phyloP scores from a whole-genome alignment of 176 grass and related monocot species.

The Rhynchospora tenuis region DNA sequence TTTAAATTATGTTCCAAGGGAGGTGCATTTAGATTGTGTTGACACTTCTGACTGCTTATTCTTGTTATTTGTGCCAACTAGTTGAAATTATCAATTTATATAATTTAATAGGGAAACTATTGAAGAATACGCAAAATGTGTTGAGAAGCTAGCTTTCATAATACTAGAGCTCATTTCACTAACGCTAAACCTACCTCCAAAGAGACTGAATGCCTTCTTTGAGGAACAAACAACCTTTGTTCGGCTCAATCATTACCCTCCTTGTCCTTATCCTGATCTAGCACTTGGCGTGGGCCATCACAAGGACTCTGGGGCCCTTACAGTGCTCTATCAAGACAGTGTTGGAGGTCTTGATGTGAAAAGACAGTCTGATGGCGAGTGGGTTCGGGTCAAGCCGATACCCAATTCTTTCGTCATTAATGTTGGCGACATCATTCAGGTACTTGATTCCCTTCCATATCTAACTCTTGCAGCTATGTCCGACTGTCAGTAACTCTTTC shows the following conservation, averaged over 20 bases:
- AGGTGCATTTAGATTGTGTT: neutral
- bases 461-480: neutral
- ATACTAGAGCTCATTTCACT: slow-evolving; percentile 63
- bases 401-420: slow-evolving; percentile 57
- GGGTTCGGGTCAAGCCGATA: slow-evolving; percentile 60
- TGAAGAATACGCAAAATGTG: slow-evolving; percentile 32
- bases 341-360: slow-evolving; percentile 71
- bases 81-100: neutral
- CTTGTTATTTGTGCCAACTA: neutral
- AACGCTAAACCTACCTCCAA: slow-evolving; percentile 32
- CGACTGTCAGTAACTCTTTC: neutral
- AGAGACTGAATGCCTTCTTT: slow-evolving; percentile 62
- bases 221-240: slow-evolving; percentile 50
- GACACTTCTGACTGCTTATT: neutral
- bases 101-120: slow-evolving; percentile 32
- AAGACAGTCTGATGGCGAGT: slow-evolving; percentile 48
- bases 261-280: slow-evolving; percentile 70
- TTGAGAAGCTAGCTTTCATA: slow-evolving; percentile 46
- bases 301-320: slow-evolving; percentile 68
- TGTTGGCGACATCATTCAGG: slow-evolving; percentile 65
- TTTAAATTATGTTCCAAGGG: neutral
- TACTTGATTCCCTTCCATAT: neutral
- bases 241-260: slow-evolving; percentile 79
- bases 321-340: slow-evolving; percentile 66
- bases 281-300: slow-evolving; percentile 70